Base-by-base conservation (phyloP, 108 stramenopile species). In the Skeletonema costatum region DNA sequence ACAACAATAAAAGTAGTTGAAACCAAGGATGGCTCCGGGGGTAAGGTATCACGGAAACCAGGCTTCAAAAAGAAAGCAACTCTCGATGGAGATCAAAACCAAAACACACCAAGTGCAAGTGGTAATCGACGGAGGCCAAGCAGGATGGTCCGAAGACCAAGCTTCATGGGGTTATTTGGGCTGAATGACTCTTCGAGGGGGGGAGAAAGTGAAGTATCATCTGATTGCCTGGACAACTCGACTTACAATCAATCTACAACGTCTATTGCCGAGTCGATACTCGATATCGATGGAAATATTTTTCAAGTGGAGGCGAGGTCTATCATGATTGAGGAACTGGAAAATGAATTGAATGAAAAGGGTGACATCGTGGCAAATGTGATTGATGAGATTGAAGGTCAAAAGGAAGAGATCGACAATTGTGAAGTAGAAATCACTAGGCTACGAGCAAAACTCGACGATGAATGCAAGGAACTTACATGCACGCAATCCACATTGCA, bases 361-460 rank as follows among this genome's bases (percentile, higher is more conserved):
- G 50, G 19, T 4, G 50, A 51, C 4, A 19, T 19, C 17, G 50
- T 51, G 19, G 50, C 5, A 51, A 19, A 51, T 51, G 1, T 51
- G 50, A 51, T 17, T 51, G 50, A 17, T 19, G 19, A 53, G 7
- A 33, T 76, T 17, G 63, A 62, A 46, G 61, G 30, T 33, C 75
- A 76, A 69, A 41, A 76, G 13, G 31, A 68, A 41, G 67, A 76
- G 8, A 62, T 68, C 4, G 16, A 46, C 58, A n/a, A 12, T 36
- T 60, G 38, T 50, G 53, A 46, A 41, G 46, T 7, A 10, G 30
- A 68, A 12, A 68, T 76, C 50, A 59, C 41, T 25, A 10, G 50
- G 12, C 3, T 51, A 19, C 42, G 56, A 19, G 35, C 25, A 60
- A 38, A 19, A 29, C 10, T 59, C 4, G 36, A 21, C 30, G 32